These are phyloP conservation scores for Schizothecium vesticola DNA, from an alignment of 495 filamentous ascomycete species.

Conservation along the genomic window DNA sequence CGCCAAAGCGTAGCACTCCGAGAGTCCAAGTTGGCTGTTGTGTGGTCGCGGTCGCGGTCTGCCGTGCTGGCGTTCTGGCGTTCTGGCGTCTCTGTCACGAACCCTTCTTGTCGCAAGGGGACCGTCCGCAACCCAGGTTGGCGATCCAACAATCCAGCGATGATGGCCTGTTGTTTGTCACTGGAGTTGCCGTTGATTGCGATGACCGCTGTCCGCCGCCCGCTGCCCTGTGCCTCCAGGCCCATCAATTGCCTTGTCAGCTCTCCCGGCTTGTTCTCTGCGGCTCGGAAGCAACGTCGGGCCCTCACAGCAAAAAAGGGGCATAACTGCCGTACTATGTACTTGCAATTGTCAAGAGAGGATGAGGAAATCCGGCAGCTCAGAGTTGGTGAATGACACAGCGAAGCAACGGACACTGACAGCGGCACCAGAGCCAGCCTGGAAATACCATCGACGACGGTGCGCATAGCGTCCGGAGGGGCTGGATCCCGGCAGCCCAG, in stretches of 20 bases:
- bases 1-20: constrained; percentile 26
- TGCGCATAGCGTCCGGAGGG: neutral
- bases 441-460: neutral
- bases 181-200: neutral
- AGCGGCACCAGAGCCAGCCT: neutral
- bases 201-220: neutral
- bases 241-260: constrained; percentile 2
- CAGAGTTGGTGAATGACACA: neutral
- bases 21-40: constrained; percentile 12
- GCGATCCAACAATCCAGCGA: neutral
- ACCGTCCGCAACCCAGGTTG: constrained; percentile 3
- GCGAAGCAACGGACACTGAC: neutral
- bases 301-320: constrained; percentile 2
- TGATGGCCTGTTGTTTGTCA: neutral
- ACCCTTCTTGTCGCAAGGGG: constrained; percentile 6
- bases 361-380: neutral
- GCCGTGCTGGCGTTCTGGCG: neutral
- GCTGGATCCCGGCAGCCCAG: neutral
- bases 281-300: constrained; percentile 11
- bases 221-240: neutral
- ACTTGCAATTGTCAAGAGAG: neutral
- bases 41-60: constrained; percentile 9
- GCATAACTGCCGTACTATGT: neutral
- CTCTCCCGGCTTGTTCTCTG: neutral
- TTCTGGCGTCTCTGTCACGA: constrained; percentile 9